A percentile compares a stretch with the other conserved stretches of the same genome.
These are phyloP conservation scores for Immersiella caudata DNA, from an alignment of 495 filamentous ascomycete species.

Conservation along the genomic window DNA sequence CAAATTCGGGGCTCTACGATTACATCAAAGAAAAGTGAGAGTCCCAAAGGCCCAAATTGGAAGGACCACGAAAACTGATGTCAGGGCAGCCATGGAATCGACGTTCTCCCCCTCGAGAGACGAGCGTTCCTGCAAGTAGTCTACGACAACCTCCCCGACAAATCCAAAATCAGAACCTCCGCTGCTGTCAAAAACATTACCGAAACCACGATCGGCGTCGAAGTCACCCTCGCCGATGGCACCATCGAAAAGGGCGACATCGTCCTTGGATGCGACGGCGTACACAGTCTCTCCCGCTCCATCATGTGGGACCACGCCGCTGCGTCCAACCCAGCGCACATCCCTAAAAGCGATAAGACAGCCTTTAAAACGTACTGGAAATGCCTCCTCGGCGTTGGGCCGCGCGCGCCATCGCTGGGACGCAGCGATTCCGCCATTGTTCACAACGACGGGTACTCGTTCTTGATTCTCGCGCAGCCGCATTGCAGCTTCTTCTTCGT, in stretches of 20 bases:
- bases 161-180: not conserved
- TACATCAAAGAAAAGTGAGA: slow-evolving; percentile 1
- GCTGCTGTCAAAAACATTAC: not conserved
- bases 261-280: slow-evolving; percentile 1
- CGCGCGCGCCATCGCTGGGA: not conserved
- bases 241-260: not conserved
- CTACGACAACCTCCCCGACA: not conserved
- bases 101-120: not conserved
- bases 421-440: not conserved
- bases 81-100: not conserved
- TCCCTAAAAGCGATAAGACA: not conserved
- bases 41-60: too few relatives aligned
- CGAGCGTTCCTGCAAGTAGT: not conserved
- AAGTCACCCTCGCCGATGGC: not conserved
- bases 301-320: slow-evolving; percentile 2
- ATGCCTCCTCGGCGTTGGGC: not conserved
- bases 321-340: not conserved
- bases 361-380: not conserved
- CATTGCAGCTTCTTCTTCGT: slow-evolving; percentile 25
- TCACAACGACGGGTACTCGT: not conserved
- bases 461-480: not conserved
- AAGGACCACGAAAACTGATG: too few relatives aligned
- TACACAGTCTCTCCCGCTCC: not conserved
- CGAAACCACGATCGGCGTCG: not conserved
- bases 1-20: not conserved